Conservation (phyloP, 345 rosid genomes). For the Populus simonii region DNA sequence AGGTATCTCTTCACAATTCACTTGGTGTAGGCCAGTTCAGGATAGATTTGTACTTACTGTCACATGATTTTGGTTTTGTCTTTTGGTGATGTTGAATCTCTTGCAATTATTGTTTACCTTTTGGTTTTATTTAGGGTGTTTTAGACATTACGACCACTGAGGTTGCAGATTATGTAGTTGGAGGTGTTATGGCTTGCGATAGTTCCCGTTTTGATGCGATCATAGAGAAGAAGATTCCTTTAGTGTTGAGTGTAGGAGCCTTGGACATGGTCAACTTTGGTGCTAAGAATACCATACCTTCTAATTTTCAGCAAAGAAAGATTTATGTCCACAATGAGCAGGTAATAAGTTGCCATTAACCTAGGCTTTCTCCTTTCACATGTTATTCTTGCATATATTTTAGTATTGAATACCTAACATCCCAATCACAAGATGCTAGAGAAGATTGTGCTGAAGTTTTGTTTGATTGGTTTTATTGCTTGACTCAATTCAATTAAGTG, state of each 20-base stretch:
- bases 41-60: not conserved
- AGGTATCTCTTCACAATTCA: constrained; percentile 41
- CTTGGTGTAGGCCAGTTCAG: not conserved
- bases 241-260: constrained; percentile 87
- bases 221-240: constrained; percentile 73
- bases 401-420: not conserved
- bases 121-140: constrained; percentile 51
- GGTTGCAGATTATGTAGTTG: constrained; percentile 88
- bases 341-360: constrained; percentile 37
- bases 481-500: too few relatives aligned
- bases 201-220: constrained; percentile 74
- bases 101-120: not conserved
- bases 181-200: constrained; percentile 95
- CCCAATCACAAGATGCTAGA: not conserved
- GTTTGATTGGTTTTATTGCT: not conserved
- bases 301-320: constrained; percentile 58
- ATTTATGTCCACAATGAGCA: constrained; percentile 77
- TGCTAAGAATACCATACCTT: constrained; percentile 66
- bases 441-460: not conserved
- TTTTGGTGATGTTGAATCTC: not conserved
- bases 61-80: not conserved
- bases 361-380: not conserved
- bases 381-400: not conserved
- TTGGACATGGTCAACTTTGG: constrained; percentile 97
- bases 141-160: constrained; percentile 88